Conservation (phyloP, 2,329 filamentous ascomycete genomes). For the Colletotrichum tropicale region DNA sequence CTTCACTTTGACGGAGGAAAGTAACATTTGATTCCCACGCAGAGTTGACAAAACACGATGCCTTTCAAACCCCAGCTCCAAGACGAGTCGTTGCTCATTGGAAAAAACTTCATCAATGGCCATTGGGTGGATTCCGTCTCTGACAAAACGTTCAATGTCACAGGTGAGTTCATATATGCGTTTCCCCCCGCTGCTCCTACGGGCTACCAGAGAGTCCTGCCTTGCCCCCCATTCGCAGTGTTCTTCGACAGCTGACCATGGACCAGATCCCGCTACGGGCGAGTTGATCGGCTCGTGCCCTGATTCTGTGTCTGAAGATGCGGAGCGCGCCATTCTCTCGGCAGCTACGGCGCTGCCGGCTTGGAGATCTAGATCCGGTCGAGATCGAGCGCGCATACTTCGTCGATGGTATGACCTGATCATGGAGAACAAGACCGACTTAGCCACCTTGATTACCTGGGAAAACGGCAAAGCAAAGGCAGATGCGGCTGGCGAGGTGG, state of each 20-base stretch:
- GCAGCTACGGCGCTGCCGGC: constrained; percentile 76
- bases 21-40: not conserved
- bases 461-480: constrained; percentile 87
- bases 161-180: not conserved
- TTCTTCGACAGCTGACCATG: not conserved
- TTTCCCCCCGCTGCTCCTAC: not conserved
- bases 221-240: constrained; percentile 26
- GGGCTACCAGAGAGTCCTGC: not conserved
- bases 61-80: not conserved
- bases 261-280: constrained; percentile 81
- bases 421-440: constrained; percentile 77
- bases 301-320: constrained; percentile 81
- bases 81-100: not conserved
- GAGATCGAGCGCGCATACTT: constrained; percentile 75
- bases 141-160: not conserved
- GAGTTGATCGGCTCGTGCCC: constrained; percentile 82
- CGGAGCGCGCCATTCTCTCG: constrained; percentile 79
- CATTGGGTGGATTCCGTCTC: not conserved
- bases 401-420: constrained; percentile 84
- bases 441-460: constrained; percentile 84
- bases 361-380: constrained; percentile 74
- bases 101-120: not conserved
- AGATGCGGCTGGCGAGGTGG: constrained; percentile 74
- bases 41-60: not conserved
- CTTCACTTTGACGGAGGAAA: not conserved